Evolutionary conservation across 306 rosid genomes (phyloP), one percentile per base, ranked within the genome.

Genomic region (Glycine tomentella): DNA sequence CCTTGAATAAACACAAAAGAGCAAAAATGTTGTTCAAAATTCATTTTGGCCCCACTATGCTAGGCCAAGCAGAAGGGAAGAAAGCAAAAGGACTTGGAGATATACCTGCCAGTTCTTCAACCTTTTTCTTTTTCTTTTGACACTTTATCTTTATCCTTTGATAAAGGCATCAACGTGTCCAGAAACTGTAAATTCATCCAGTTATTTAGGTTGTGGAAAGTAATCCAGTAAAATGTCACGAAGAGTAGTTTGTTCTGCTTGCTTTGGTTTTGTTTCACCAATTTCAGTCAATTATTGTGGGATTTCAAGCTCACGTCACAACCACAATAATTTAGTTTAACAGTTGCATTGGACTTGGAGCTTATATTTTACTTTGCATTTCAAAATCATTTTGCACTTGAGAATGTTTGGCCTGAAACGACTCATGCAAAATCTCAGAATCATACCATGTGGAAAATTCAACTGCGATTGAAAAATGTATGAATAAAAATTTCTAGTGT

Each of bases 71-170:
- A 49, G 73, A 53, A 74, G 34, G 65, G 63, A 68, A 74, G 75
- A 80, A 84, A 84, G 84, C 71, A 84, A 84, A 84, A 69, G 84
- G 71, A 53, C 64, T 68, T 36, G 17, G 48, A 66, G 15, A 83
- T 83, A 79, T 50, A 79, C 56, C 66, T 69, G 70, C 51, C 8
- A 62, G n/a, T 84, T 76, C 79, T 80, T 69, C 42, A 2, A 0
- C 42, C 74, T 70, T 80, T 84, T 56, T 10, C 67, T 72, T 80
- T 81, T 55, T 42, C 81, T 40, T 74, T 84, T 62, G 4, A 64
- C 42, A 63, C 85, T 75, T 80, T 84, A 44, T 84, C 84, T 80
- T 80, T 84, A 55, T 80, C 72, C 79, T 84, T 84, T 80, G 72
- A 34, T 69, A 84, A 80, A 84, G 84, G 12, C 45, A 62, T 61